A percentile compares a stretch with the other conserved stretches of the same genome.
Evolutionary conservation across 805 yeast genomes (phyloP).

Genomic region (Hanseniaspora mollemarum): DNA sequence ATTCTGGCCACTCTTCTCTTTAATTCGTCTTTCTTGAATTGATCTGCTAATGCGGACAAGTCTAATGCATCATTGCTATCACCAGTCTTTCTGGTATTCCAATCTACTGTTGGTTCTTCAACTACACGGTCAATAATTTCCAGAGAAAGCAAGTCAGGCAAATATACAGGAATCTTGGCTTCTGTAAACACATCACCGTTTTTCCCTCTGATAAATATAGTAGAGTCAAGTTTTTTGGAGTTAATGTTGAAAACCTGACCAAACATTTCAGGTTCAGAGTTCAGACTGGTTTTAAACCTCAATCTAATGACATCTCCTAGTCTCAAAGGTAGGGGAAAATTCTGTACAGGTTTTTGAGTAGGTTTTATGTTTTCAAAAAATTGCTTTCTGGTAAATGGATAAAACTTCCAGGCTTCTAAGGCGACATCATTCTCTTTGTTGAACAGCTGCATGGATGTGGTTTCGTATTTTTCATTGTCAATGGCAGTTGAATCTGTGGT

Average conservation of each 20-base stretch:
- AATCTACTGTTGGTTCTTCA: neutral
- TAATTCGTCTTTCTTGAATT: conserved; percentile 11
- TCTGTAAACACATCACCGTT: conserved; percentile 9
- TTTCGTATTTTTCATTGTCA: neutral
- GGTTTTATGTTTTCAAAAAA: conserved; percentile 6
- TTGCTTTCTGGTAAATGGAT: conserved; percentile 1
- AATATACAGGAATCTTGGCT: conserved; percentile 6
- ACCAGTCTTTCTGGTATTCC: neutral
- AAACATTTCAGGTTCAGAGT: conserved; percentile 10
- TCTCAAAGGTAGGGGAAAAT: conserved; percentile 13
- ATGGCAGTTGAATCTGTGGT: neutral
- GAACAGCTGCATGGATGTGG: neutral
- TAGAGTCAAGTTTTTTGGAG: conserved; percentile 2
- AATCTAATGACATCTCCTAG: conserved; percentile 10
- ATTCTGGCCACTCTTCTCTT: conserved; percentile 14
- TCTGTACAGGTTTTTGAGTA: conserved; percentile 3
- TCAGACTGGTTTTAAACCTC: neutral
- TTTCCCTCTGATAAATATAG: neutral
- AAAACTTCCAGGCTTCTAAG: conserved; percentile 9
- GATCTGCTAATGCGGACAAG: conserved; percentile 2
- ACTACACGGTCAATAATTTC: conserved; percentile 13
- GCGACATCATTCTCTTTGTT: neutral
- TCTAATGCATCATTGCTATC: conserved; percentile 1
- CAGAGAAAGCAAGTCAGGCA: neutral
- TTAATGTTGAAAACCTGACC: conserved; percentile 4